Base-by-base conservation (phyloP, 306 rosid species). In the Rosa lucieae region DNA sequence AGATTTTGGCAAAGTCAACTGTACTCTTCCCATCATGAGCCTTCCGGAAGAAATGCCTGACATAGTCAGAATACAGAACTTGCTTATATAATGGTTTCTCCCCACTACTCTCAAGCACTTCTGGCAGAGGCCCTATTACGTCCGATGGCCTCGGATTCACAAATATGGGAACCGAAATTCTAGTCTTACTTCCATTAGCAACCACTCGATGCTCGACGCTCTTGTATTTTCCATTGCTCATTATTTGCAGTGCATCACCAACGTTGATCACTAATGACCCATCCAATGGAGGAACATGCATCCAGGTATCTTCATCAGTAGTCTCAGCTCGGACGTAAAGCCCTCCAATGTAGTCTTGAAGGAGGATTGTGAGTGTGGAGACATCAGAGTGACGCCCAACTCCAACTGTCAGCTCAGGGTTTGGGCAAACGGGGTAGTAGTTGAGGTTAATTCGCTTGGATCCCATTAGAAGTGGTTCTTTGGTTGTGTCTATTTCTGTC, bases 11-110 rank as follows among this genome's bases (percentile, higher is more conserved):
- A 78, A 77, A 84, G 13, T 91, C 90, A 74, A 91, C 10, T 0
- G 90, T 89, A n/a, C 5, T 26, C 86, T 91, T 91, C 12, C 93
- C 93, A 82, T 91, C 90, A 80, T 85, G 89, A 47, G 88, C 80
- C 76, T 91, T 89, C 59, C 47, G 70, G 72, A 78, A 89, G 85
- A 91, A 91, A 84, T 86, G 84, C 75, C 76, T 88, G 76, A 85
- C 89, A 59, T 89, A 89, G 76, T 88, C 90, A 1, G 89, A 86
- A 76, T 80, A 91, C 39, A 85, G 1, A 46, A 91, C 88, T 43
- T 82, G 15, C 59, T 82, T 89, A 14, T 91, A 89, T 32, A 78
- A 4, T 7, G 89, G 77, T 55, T 86, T 73, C 85, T 85, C 80
- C 53, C 88, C 90, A 32, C 26, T 61, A 32, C 18, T 53, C 0